Percentiles rank a stretch among this genome's conserved stretches.
phyloP scores from a whole-genome alignment of 805 yeast species.

The Scheffersomyces spartinae region DNA sequence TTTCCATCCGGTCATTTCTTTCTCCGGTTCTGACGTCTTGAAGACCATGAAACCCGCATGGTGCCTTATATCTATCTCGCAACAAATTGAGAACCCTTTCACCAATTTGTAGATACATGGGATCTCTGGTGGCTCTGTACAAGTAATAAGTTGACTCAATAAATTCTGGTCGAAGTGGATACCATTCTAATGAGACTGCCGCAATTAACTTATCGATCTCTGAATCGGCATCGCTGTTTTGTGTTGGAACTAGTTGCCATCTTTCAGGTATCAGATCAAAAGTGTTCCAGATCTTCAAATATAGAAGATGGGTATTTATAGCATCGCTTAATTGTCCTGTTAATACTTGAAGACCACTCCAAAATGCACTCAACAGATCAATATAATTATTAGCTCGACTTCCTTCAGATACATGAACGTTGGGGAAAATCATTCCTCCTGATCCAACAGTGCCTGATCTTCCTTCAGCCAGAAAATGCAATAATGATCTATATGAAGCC shows the following conservation, averaged over 20 bases:
- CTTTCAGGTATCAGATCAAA: slow-evolving; percentile 83
- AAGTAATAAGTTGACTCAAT: slow-evolving; percentile 79
- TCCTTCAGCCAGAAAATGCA: slow-evolving; percentile 25
- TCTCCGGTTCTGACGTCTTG: slow-evolving; percentile 55
- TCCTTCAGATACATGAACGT: slow-evolving; percentile 48
- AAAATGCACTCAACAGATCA: slow-evolving; percentile 79
- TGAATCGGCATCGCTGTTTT: slow-evolving; percentile 3
- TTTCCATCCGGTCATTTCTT: slow-evolving; percentile 77
- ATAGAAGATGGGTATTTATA: slow-evolving; percentile 45
- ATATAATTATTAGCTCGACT: slow-evolving; percentile 51
- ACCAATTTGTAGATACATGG: slow-evolving; percentile 71
- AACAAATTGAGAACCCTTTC: slow-evolving; percentile 48
- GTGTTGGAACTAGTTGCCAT: slow-evolving; percentile 39
- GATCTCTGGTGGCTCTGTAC: slow-evolving; percentile 78
- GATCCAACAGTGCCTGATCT: slow-evolving; percentile 11
- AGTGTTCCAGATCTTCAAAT: slow-evolving; percentile 65
- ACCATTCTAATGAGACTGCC: slow-evolving; percentile 65
- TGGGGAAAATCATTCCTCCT: slow-evolving; percentile 29
- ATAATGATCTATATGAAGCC: slow-evolving; percentile 45
- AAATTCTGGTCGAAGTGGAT: slow-evolving; percentile 86
- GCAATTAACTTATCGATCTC: slow-evolving; percentile 8
- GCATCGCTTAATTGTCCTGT: slow-evolving; percentile 69
- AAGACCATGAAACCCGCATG: slow-evolving; percentile 76
- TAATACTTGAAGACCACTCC: slow-evolving; percentile 75
- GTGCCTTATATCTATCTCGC: slow-evolving; percentile 36